phyloP scores from a whole-genome alignment of 768 basidiomycete genomes.

The Daedaleopsis nitida region DNA sequence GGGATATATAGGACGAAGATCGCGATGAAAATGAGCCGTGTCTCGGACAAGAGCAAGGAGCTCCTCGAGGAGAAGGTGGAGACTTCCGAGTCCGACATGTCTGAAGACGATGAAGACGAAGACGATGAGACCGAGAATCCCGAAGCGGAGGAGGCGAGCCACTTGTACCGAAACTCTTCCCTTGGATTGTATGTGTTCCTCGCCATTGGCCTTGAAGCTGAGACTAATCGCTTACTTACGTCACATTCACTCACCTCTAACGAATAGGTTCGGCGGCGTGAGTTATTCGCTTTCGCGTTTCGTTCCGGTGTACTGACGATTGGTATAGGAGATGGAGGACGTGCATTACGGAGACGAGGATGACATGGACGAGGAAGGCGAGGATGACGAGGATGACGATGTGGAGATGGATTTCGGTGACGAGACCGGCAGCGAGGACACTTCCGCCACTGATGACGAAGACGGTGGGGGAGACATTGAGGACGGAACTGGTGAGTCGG shows the following conservation, averaged over 20 bases:
- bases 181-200: slow-evolving; percentile 78
- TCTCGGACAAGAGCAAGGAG: slow-evolving; percentile 67
- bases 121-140: slow-evolving; percentile 59
- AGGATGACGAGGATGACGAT: slow-evolving; percentile 77
- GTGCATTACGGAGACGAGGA: slow-evolving; percentile 68
- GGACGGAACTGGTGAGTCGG: slow-evolving; percentile 59
- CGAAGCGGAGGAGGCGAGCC: slow-evolving; percentile 80
- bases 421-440: slow-evolving; percentile 80
- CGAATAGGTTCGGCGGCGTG: slow-evolving; percentile 76
- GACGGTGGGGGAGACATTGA: slow-evolving; percentile 68
- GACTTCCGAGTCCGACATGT: slow-evolving; percentile 49
- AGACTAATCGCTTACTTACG: neutral
- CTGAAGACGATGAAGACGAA: slow-evolving; percentile 53
- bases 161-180: slow-evolving; percentile 94
- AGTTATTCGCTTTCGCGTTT: slow-evolving; percentile 34
- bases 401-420: slow-evolving; percentile 89
- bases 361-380: slow-evolving; percentile 82
- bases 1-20: slow-evolving; percentile 57
- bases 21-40: slow-evolving; percentile 96
- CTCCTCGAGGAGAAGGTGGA: slow-evolving; percentile 44
- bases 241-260: slow-evolving; percentile 1
- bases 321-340: slow-evolving; percentile 81
- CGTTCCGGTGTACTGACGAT: slow-evolving; percentile 11
- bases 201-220: neutral
- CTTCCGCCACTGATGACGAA: slow-evolving; percentile 71